Percentiles rank a stretch among this genome's conserved stretches.
Evolutionary conservation across 1,139 yeast species (phyloP).

Genomic region (Candida sp.): DNA sequence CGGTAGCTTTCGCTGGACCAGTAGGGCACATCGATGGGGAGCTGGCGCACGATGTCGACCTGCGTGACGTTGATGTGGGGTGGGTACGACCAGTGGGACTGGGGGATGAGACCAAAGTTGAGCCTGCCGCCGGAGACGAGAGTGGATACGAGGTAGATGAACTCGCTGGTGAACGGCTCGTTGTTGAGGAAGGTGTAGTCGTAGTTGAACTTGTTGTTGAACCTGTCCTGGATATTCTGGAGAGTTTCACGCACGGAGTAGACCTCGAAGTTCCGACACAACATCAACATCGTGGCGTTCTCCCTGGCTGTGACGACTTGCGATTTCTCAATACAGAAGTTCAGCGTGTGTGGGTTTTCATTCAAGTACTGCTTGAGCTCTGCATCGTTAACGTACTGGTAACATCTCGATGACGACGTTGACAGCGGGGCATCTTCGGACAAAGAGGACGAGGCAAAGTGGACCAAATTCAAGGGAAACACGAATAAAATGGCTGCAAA

Average conservation of each 20-base stretch:
- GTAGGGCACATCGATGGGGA: slow-evolving; percentile 23
- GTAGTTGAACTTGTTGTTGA: slow-evolving; percentile 56
- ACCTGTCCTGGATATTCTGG: slow-evolving; percentile 69
- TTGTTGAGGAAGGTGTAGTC: slow-evolving; percentile 43
- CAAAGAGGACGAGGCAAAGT: background rate
- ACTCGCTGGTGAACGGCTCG: slow-evolving; percentile 29
- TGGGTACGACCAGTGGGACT: slow-evolving; percentile 38
- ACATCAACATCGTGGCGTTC: slow-evolving; percentile 69
- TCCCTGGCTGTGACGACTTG: slow-evolving; percentile 12
- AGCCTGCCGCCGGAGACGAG: slow-evolving; percentile 25
- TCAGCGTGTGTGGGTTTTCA: background rate
- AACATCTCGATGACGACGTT: background rate
- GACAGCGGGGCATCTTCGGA: background rate
- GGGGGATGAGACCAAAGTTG: slow-evolving; percentile 34
- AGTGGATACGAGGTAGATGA: slow-evolving; percentile 23
- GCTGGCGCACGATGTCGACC: slow-evolving; percentile 19
- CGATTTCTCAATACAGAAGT: slow-evolving; percentile 9
- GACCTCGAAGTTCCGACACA: slow-evolving; percentile 75
- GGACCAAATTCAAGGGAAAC: background rate
- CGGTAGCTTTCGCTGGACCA: slow-evolving; percentile 36
- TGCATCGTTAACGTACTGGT: background rate
- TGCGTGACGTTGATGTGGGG: slow-evolving; percentile 24
- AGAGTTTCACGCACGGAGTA: slow-evolving; percentile 62
- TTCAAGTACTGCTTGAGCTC: slow-evolving; percentile 5
- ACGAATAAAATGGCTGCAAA: slow-evolving; percentile 3